Base-by-base conservation (phyloP, 148 eudicot species). In the Nyssa sinensis region DNA sequence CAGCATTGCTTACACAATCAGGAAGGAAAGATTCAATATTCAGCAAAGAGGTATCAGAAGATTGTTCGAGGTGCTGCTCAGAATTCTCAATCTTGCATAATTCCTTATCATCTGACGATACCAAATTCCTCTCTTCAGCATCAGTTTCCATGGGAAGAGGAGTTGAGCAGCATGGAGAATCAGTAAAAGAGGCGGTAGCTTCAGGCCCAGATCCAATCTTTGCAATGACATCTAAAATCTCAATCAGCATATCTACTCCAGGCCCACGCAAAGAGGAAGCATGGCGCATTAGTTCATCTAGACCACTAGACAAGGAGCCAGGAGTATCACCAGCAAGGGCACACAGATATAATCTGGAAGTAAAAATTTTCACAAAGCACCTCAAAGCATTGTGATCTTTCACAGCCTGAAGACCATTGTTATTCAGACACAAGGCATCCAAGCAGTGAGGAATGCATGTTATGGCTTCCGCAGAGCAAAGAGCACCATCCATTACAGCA, bases 271-370 rank as follows among this genome's bases (percentile, higher is more conserved):
- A 79, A 29, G 94, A 80, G 13, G 96, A 64, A 64, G 94, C 88
- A 84, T 95, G 99, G 58, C 97, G 92, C 99, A 95, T 90, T 55
- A 95, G 88, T 85, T 95, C 99, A 88, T 95, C 99, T 77, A 95
- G 79, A 35, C 97, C 97, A 72, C 91, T 88, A 39, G 99, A 95
- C 86, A 95, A 82, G 69, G 97, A 81, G 37, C 88, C 90, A 14
- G 94, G 80, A 63, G 99, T 89, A 74, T 92, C 99, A 39, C 92
- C 96, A 58, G 90, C 74, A 69, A 95, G 93, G 55, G 88, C 91
- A 67, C 97, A 96, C 69, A 95, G 72, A 77, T 92, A 92, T 21
- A 74, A 73, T 80, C 78, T 88, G 16, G 99, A 88, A 77, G 99
- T 92, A 83, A 95, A 95, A 82, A 95, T 90, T 78, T 88, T 92